Evolutionary conservation across 305 asterid genomes (phyloP), one percentile per base, ranked within the genome.

Genomic region (Rubia peregrina): DNA sequence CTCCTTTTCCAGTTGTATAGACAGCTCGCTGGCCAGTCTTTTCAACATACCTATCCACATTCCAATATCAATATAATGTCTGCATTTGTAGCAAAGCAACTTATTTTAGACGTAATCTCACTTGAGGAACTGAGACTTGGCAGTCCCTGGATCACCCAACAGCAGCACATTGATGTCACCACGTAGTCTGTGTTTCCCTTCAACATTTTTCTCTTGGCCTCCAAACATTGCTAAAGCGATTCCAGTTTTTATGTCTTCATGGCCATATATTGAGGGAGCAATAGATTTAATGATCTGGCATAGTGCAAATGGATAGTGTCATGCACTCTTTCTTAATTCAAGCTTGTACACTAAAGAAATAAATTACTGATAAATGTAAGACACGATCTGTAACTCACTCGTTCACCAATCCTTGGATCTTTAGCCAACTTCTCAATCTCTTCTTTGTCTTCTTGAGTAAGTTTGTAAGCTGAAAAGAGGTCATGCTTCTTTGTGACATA

Each of bases 1-100:
- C 99, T 80, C 98, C 98, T 84, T 94, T 94, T 68, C 99, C 99
- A 61, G 99, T 94, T 44, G 99, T 94, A 75, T 91, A 94, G 74
- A 94, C 98, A 74, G 99, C 98, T 76, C 98, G 86, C 68, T 87
- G 98, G 61, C 94, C 99, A 40, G 98, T 94, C 85, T 94, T 94
- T 81, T 94, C 99, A 7, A 87, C 95, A 74, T 91, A 91, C 85
- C 99, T 91, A 79, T 64, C 13, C 67, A 68, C 49, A 78, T 69
- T 76, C 46, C 38, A 11, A 40, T 65, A 61, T 43, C 40, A 74
- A 76, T 79, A 79, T 78, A 73, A 65, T 53, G 70, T 71, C 65
- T 14, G 24, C 57, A 48, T 22, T 61, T 49, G 17, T 70, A 55
- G 42, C 30, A 60, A 73, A 82, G 69, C 74, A 76, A 72, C 53